Evolutionary conservation across 345 rosid species (phyloP).

Genomic region (Hibiscus tridactylites): DNA sequence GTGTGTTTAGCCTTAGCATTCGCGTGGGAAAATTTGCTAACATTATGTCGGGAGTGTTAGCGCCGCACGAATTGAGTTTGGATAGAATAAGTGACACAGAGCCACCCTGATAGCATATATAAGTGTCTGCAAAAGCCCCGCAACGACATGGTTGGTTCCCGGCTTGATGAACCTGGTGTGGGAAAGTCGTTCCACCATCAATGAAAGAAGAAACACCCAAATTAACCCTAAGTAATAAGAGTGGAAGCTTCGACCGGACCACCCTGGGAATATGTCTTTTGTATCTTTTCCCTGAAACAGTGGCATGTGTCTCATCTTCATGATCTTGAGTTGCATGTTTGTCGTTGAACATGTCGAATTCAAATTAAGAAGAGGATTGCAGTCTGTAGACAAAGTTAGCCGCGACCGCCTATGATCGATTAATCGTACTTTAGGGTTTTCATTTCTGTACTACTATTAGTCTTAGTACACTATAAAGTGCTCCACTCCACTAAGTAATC

Average conservation of each 20-base stretch:
- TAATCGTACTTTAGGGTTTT: too few relatives aligned
- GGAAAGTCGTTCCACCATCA: constrained; percentile 33
- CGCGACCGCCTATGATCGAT: too few relatives aligned
- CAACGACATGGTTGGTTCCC: neutral
- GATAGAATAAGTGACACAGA: too few relatives aligned
- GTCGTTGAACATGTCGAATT: too few relatives aligned
- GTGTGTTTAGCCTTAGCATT: too few relatives aligned
- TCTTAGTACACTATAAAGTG: too few relatives aligned
- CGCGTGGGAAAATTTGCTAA: too few relatives aligned
- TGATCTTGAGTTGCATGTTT: neutral
- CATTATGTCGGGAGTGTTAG: too few relatives aligned
- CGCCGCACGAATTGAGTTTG: too few relatives aligned
- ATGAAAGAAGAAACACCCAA: constrained; percentile 25
- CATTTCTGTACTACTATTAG: too few relatives aligned
- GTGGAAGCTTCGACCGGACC: constrained; percentile 12
- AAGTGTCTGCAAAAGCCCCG: constrained; percentile 17
- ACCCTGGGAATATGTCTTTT: constrained; percentile 21
- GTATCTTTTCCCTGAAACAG: neutral
- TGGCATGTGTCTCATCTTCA: constrained; percentile 9
- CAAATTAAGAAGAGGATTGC: neutral
- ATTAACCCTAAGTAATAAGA: too few relatives aligned
- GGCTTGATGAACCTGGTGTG: neutral
- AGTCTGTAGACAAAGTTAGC: neutral
- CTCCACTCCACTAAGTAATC: too few relatives aligned
- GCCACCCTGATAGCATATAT: constrained; percentile 16